phyloP scores from a whole-genome alignment of 1,284 basidiomycete species.

The Austroboletus novae-zelandiae region DNA sequence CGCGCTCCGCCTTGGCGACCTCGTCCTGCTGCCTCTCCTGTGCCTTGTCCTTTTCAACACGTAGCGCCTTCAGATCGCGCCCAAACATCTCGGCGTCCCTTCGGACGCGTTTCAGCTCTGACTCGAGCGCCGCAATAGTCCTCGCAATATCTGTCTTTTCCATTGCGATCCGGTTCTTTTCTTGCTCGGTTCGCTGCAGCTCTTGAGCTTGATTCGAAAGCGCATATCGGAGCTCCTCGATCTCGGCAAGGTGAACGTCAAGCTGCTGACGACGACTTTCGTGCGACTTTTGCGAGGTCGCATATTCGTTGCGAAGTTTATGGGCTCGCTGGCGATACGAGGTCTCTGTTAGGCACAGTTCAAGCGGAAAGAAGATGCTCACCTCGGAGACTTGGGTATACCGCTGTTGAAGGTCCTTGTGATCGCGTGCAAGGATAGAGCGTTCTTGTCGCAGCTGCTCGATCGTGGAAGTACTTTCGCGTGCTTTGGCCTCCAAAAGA shows the following conservation, averaged over 20 bases:
- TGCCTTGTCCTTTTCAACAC: slow-evolving; percentile 62
- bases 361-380: slow-evolving; percentile 15
- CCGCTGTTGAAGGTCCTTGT: slow-evolving; percentile 66
- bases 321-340: slow-evolving; percentile 47
- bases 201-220: slow-evolving; percentile 63
- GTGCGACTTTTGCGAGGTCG: slow-evolving; percentile 62
- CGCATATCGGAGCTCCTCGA: slow-evolving; percentile 66
- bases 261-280: slow-evolving; percentile 70
- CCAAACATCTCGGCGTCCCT: slow-evolving; percentile 73
- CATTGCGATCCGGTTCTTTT: slow-evolving; percentile 55
- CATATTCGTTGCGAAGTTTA: slow-evolving; percentile 58
- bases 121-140: slow-evolving; percentile 62
- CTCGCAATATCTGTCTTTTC: slow-evolving; percentile 64
- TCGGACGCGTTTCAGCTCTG: slow-evolving; percentile 67
- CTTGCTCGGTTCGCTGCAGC: slow-evolving; percentile 57
- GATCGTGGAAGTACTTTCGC: slow-evolving; percentile 65
- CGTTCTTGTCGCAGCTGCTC: slow-evolving; percentile 73
- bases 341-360: not conserved
- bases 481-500: slow-evolving; percentile 58
- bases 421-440: slow-evolving; percentile 58
- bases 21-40: slow-evolving; percentile 56
- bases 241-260: slow-evolving; percentile 65
- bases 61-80: slow-evolving; percentile 66
- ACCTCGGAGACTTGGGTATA: slow-evolving; percentile 68
- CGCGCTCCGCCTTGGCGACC: slow-evolving; percentile 49